Evolutionary conservation across 306 rosid genomes (phyloP).

Genomic region (Trifolium fragiferum): DNA sequence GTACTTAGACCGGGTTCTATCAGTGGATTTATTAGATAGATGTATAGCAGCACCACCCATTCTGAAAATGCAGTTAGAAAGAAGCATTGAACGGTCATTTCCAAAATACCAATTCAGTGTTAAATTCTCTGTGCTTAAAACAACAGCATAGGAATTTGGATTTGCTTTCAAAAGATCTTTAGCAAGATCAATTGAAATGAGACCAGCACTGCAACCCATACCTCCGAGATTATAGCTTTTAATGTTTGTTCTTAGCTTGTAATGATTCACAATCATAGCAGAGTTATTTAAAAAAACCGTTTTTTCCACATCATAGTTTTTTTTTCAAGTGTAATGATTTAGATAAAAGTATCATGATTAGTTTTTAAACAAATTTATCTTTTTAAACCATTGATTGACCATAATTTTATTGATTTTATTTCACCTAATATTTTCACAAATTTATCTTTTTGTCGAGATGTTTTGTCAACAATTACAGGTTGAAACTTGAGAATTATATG

Average conservation of each 20-base stretch:
- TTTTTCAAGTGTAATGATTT: no score
- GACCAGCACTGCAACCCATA: constrained; percentile 94
- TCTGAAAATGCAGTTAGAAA: constrained; percentile 84
- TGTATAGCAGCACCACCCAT: constrained; percentile 92
- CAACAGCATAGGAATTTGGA: constrained; percentile 71
- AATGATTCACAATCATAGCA: constrained; percentile 86
- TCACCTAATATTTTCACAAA: no score
- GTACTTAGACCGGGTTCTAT: constrained; percentile 67
- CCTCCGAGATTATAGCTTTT: constrained; percentile 85
- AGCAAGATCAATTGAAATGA: constrained; percentile 75
- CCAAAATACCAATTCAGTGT: constrained; percentile 95
- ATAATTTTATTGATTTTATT: no score
- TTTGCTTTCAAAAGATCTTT: constrained; percentile 70
- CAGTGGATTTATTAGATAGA: constrained; percentile 60
- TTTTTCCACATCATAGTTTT: no score
- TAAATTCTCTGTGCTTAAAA: constrained; percentile 81
- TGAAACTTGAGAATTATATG: no score
- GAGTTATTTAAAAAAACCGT: no score
- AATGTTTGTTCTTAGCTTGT: constrained; percentile 74
- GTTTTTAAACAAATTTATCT: no score
- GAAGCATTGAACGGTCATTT: constrained; percentile 79
- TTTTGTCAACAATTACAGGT: no score
- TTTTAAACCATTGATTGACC: no score
- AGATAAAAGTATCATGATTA: no score
- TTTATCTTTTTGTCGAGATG: no score